Percentiles rank a stretch among this genome's conserved stretches.
These are phyloP conservation scores for Lasiosphaeria ovina DNA, from an alignment of 495 filamentous ascomycete genomes.

Conservation along the genomic window DNA sequence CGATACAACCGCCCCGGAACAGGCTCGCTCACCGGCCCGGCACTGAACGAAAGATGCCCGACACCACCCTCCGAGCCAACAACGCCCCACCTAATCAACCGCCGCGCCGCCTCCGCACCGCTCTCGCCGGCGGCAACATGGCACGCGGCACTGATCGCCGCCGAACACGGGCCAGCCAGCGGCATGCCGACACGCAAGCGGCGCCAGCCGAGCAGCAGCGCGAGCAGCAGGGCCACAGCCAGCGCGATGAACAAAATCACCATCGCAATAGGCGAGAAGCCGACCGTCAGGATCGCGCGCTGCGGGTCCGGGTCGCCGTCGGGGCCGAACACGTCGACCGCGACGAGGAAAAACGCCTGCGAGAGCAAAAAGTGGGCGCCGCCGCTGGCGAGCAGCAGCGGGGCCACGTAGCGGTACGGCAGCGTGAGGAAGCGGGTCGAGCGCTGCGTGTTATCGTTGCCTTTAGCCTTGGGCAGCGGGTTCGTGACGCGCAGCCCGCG, in stretches of 20 bases:
- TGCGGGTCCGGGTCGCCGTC: background rate
- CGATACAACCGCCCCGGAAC: conserved; percentile 2
- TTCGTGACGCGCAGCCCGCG: background rate
- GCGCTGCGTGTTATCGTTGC: conserved; percentile 22
- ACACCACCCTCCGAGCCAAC: background rate
- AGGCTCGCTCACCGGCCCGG: background rate
- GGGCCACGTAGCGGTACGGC: conserved; percentile 42
- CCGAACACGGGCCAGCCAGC: background rate
- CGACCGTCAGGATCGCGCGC: background rate
- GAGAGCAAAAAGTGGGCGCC: conserved; percentile 43
- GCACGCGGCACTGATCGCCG: conserved; percentile 3
- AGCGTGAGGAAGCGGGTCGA: conserved; percentile 47
- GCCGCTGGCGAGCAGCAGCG: conserved; percentile 30
- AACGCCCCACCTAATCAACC: background rate
- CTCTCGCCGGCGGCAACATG: background rate
- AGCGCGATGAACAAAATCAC: background rate
- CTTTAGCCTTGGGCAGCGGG: conserved; percentile 25
- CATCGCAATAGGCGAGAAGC: background rate
- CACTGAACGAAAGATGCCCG: background rate
- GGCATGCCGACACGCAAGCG: background rate
- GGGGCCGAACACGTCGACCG: conserved; percentile 8
- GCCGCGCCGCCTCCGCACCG: background rate
- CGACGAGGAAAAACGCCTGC: conserved; percentile 39
- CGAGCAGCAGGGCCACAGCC: background rate
- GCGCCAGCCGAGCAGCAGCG: background rate